Percentiles rank a stretch among this genome's conserved stretches.
These are phyloP conservation scores for Ceratorhiza oryzae-sativae DNA, from an alignment of 1,284 basidiomycete species.

Conservation along the genomic window DNA sequence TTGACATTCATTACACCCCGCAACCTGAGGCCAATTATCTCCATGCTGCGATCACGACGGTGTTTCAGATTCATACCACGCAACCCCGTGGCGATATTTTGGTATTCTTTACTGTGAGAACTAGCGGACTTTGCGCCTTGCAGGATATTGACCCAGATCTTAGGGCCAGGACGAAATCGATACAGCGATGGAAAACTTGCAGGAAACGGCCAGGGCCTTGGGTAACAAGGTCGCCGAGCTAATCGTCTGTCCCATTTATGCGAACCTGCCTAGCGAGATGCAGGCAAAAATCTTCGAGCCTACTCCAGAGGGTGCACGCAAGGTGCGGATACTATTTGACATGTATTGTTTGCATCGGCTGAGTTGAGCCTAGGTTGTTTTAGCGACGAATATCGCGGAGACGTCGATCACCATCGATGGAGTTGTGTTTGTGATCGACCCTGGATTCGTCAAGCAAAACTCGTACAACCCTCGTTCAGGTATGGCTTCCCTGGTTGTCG, in stretches of 20 bases:
- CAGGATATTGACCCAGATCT: neutral
- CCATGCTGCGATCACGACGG: slow-evolving; percentile 97
- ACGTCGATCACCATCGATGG: slow-evolving; percentile 98
- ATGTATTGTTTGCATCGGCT: too few relatives aligned
- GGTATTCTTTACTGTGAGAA: slow-evolving; percentile 88
- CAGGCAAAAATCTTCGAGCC: slow-evolving; percentile 99
- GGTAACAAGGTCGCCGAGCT: slow-evolving; percentile 97
- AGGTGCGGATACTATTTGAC: too few relatives aligned
- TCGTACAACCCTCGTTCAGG: slow-evolving; percentile 96
- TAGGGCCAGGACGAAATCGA: slow-evolving; percentile 99
- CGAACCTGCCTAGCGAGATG: slow-evolving; percentile 98
- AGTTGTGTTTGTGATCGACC: slow-evolving; percentile 97
- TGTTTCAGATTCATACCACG: slow-evolving; percentile 99
- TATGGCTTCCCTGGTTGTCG: slow-evolving; percentile 93
- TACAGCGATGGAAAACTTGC: slow-evolving; percentile 92
- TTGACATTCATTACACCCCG: slow-evolving; percentile 98
- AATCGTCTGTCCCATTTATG: slow-evolving; percentile 97
- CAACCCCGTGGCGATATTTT: slow-evolving; percentile 98
- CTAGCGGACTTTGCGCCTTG: slow-evolving; percentile 32
- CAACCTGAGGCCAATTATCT: slow-evolving; percentile 98
- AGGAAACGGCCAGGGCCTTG: slow-evolving; percentile 92
- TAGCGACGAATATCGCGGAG: slow-evolving; percentile 99
- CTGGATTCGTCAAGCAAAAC: slow-evolving; percentile 98
- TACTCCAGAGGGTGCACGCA: slow-evolving; percentile 93
- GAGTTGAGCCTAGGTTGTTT: slow-evolving; percentile 85